phyloP scores from a whole-genome alignment of 495 filamentous ascomycete genomes.

The Astrothelium macrocarpum region DNA sequence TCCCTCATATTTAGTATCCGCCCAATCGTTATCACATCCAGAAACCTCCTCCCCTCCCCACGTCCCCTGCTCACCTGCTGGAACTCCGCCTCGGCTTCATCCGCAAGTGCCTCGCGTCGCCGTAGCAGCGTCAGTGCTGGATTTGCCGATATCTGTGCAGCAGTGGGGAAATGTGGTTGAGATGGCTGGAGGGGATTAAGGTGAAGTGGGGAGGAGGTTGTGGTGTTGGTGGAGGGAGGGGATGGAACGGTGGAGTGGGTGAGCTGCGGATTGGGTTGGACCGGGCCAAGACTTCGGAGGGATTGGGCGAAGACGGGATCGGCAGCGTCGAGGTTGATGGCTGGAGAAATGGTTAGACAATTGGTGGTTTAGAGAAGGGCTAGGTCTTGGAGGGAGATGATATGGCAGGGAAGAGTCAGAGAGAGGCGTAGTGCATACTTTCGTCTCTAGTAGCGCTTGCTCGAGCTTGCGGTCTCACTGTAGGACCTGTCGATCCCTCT shows the following conservation, averaged over 20 bases:
- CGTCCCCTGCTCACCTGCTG: constrained; percentile 39
- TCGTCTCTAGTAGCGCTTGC: constrained; percentile 27
- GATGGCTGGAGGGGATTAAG: constrained; percentile 10
- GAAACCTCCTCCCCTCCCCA: constrained; percentile 43
- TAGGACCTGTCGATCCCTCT: constrained; percentile 27
- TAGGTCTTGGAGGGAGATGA: constrained; percentile 10
- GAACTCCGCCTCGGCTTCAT: constrained; percentile 48
- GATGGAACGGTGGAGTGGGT: constrained; percentile 36
- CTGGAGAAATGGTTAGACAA: constrained; percentile 29
- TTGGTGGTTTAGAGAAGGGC: constrained; percentile 12
- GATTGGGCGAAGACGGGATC: constrained; percentile 55
- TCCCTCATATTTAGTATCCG: constrained; percentile 54
- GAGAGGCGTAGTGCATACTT: constrained; percentile 19
- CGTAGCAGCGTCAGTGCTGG: constrained; percentile 48
- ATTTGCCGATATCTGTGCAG: constrained; percentile 33
- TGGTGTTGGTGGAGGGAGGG: constrained; percentile 19
- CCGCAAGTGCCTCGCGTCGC: constrained; percentile 45
- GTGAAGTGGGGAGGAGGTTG: constrained; percentile 6
- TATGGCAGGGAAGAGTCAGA: background rate
- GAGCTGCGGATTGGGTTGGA: constrained; percentile 49
- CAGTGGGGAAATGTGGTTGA: constrained; percentile 36
- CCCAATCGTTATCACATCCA: constrained; percentile 53
- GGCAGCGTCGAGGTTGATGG: constrained; percentile 56
- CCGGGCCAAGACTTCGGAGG: constrained; percentile 54
- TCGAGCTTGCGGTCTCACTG: constrained; percentile 25